phyloP scores from a whole-genome alignment of 2,329 filamentous ascomycete species.

The Hypoxylon rubiginosum region DNA sequence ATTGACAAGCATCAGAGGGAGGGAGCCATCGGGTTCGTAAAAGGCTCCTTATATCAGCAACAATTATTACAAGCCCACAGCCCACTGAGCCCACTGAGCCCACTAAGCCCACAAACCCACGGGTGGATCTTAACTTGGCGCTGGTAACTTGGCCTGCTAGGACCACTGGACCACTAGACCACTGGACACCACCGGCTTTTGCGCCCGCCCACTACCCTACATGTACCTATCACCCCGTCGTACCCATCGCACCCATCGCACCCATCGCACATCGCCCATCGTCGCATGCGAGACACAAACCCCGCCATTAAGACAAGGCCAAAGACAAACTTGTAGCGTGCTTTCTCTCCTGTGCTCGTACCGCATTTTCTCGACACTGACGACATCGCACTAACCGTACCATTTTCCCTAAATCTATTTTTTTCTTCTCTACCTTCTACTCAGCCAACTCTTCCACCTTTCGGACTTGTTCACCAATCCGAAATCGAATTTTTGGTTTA shows the following conservation, averaged over 20 bases:
- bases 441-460: constrained; percentile 14
- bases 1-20: constrained; percentile 1
- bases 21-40: constrained; percentile 16
- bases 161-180: too few relatives aligned
- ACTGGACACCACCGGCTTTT: constrained; percentile 19
- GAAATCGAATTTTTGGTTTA: constrained; percentile 5
- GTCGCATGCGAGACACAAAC: constrained; percentile 46
- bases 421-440: constrained; percentile 8
- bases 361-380: constrained; percentile 39
- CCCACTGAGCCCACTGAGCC: not conserved
- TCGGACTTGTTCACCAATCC: constrained; percentile 24
- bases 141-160: not conserved
- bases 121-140: not conserved
- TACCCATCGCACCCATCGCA: too few relatives aligned
- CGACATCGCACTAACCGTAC: constrained; percentile 40
- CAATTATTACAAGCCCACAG: constrained; percentile 20
- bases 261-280: not conserved
- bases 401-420: constrained; percentile 23
- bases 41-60: constrained; percentile 4
- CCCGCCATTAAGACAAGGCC: constrained; percentile 46
- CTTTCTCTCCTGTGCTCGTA: constrained; percentile 12
- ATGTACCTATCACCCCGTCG: too few relatives aligned
- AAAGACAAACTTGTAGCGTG: constrained; percentile 12
- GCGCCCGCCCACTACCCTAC: constrained; percentile 14
- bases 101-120: constrained; percentile 21